Evolutionary conservation across 129 eudicot species (phyloP), one percentile per base, ranked within the genome.

Genomic region (Flaveria linearis): DNA sequence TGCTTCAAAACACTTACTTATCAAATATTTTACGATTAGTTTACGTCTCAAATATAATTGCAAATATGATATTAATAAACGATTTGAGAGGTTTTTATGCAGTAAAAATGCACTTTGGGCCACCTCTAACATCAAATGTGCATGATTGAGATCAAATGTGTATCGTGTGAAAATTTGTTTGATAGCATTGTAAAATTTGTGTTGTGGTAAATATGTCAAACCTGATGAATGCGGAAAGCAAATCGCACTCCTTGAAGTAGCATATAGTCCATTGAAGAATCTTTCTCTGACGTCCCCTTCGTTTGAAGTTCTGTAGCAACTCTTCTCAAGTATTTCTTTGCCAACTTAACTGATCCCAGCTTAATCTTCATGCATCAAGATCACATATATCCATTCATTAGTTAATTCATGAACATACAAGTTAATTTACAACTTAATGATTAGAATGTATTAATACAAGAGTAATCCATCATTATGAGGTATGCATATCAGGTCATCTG

Each of bases 221-320:
- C 98, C 95, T 90, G 98, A 82, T 93, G 98, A 22, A 93, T 90
- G 46, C 98, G 82, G 80, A 93, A 93, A 78, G 98, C 96, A 86
- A 93, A 93, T 85, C 98, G 80, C 68, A 93, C 98, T 82, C 98
- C 98, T 79, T 93, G 95, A 74, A 93, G 96, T 43, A 93, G 78
- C 98, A 93, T 93, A 79, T 90, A 93, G 74, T 93, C 96, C 92
- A 86, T 79, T 12, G 92, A 89, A 55, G 94, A 75, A 78, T 93
- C 98, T 81, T 93, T 93, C 12, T 93, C 98, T 6, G 67, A 57
- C 33, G 90, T 77, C 72, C 92, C 89, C 58, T 88, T 90, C 43
- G 79, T 81, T 75, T 93, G 96, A 46, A 93, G 96, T 66, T 93
- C 98, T 52, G 81, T 82, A 58, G 96, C 96, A 53, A 93, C 98